These are phyloP conservation scores for Biancaea sappan DNA, from an alignment of 306 rosid genomes.

Conservation along the genomic window DNA sequence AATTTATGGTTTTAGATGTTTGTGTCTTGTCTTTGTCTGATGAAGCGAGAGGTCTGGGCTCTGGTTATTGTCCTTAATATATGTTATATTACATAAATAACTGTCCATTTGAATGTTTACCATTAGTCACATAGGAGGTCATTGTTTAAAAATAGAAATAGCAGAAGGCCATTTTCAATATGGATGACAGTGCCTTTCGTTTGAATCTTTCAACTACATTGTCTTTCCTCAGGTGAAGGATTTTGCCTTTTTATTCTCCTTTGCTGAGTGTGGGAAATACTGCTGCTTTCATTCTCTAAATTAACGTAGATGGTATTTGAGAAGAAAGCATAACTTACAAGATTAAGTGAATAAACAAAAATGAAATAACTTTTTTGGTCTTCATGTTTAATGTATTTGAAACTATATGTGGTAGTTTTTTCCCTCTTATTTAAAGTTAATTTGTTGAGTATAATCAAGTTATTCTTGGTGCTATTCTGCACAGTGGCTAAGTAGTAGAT, in stretches of 20 bases:
- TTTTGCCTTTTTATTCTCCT: background rate
- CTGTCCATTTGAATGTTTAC: background rate
- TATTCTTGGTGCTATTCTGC: background rate
- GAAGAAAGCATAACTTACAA: background rate
- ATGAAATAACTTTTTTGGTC: background rate
- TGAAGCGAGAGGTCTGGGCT: background rate
- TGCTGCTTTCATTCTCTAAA: background rate
- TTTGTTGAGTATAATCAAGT: background rate
- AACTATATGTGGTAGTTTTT: background rate
- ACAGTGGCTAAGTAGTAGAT: background rate
- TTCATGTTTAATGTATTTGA: background rate
- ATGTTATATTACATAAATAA: background rate
- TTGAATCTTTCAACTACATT: background rate
- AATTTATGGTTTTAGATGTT: background rate
- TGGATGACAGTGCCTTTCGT: background rate
- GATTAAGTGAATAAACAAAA: background rate
- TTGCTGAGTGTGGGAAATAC: background rate
- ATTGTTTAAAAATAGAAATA: background rate
- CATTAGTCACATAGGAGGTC: background rate
- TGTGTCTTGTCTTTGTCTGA: background rate
- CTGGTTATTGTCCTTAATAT: background rate
- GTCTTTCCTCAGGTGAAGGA: background rate
- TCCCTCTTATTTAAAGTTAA: background rate
- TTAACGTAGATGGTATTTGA: conserved; percentile 22
- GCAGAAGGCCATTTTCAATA: background rate